Base-by-base conservation (phyloP, 2,329 filamentous ascomycete genomes). In the Hypoxylon sp. region DNA sequence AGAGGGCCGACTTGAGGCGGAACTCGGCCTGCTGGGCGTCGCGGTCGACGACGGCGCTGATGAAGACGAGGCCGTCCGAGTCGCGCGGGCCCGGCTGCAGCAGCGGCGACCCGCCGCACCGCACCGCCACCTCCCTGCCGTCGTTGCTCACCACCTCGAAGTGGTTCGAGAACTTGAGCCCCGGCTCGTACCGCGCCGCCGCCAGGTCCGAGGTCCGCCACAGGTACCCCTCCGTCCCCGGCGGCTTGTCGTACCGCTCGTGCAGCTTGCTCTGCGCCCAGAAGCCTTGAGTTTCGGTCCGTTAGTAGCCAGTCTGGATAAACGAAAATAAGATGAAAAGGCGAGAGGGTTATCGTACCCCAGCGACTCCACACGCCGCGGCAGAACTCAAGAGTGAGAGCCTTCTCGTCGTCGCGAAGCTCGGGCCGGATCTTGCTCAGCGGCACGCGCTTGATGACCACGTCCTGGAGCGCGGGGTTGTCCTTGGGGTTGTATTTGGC, bases 341-440 rank as follows among this genome's bases (percentile, higher is more conserved):
- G n/a, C n/a, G n/a, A 3, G 26, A 42, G 50, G 23, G 43, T 10
- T 52, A 55, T 75, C 81, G 60, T 73, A 89, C 88, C 87, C 70
- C 80, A 79, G 53, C 85, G 86, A 61, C 83, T 81, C 88, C 84
- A 91, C 45, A 89, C 75, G 40, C 87, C 87, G 10, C 84, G 84
- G 69, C 86, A 89, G 69, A 90, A 89, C 63, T 84, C 84, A 65
- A 88, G 79, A 1, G 83, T 82, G 45, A 90, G 76, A 1, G 78
- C 79, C 23, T 76, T 75, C 63, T 85, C 84, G 63, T 83, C 81
- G 68, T 88, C 78, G 11, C 90, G 74, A 50, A 91, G 76, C 62
- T 88, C 83, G 0, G 88, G 87, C 24, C 83, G 81, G 59, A 92
- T 84, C 68, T 86, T 84, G 42, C 76, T 77, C 45, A 92, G 70